Evolutionary conservation across 179 eudicot genomes (phyloP), one percentile per base, ranked within the genome.

Genomic region (Beta macrorhiza): DNA sequence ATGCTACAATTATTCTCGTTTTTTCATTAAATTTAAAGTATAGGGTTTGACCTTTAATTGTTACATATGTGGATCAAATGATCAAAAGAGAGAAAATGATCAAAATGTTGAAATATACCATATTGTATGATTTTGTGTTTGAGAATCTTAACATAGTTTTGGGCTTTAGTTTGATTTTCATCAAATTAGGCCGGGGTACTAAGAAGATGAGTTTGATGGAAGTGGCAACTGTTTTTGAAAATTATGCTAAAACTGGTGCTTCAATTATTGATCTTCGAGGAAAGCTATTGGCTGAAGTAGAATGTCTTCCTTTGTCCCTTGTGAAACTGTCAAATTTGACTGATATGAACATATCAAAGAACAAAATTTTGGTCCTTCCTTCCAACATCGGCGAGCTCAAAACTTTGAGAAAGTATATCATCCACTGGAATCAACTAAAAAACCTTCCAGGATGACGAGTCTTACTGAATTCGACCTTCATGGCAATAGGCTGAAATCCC

Each of bases 261-360:
- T 49, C 57, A 61, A 56, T 89, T 47, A 88, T 92, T 84, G 87
- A 92, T 84, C 91, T 92, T 82, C 84, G 69, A 81, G 89, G 89
- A 19, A 90, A 83, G 82, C 79, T 92, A 65, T 81, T 83, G 86
- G 86, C 91, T 79, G 87, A 84, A 76, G 81, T 92, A 55, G 97
- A 92, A 72, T 92, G 93, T 91, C 92, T 91, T 68, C 97, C 97
- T 11, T 75, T 80, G 47, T 87, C 94, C 32, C 86, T 92, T 29
- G 94, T 89, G 55, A 92, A 87, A 78, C 77, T 92, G 68, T 81
- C 79, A 45, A 82, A 83, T 74, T 49, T 87, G 58, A 67, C 83
- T 14, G 92, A 90, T 68, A 78, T 92, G 12, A 74, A 92, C 83
- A 4, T 92, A 17, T 84, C 97, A 5, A 88, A 89, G 14, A 92